A percentile compares a stretch with the other conserved stretches of the same genome.
Evolutionary conservation across 192 early-diverging fungal genomes (phyloP).

Genomic region (Cetraspora pellucida): DNA sequence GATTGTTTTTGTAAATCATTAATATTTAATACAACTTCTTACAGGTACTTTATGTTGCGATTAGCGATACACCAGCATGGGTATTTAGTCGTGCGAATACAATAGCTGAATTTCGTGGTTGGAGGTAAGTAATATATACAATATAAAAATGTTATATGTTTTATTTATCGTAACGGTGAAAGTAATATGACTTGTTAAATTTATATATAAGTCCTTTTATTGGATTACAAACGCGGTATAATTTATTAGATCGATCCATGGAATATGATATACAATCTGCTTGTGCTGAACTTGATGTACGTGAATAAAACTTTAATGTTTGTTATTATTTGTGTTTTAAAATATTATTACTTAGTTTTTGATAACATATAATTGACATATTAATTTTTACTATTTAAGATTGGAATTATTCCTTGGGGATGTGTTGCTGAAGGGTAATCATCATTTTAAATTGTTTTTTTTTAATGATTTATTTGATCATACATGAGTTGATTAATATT

Average conservation of each 20-base stretch:
- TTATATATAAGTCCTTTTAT: constrained; percentile 37
- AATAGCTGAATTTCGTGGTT: constrained; percentile 37
- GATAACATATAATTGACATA: too few relatives aligned
- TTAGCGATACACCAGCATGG: constrained; percentile 51
- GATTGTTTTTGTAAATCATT: not conserved
- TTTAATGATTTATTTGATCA: too few relatives aligned
- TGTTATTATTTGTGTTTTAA: not conserved
- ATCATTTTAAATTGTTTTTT: too few relatives aligned
- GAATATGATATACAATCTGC: constrained; percentile 43
- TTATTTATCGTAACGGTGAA: not conserved
- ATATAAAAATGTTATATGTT: not conserved
- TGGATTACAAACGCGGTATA: constrained; percentile 43
- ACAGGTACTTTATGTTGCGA: constrained; percentile 52
- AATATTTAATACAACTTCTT: not conserved
- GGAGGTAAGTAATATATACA: not conserved
- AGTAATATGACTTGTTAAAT: not conserved
- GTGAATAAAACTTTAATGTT: not conserved
- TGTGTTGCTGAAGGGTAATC: too few relatives aligned
- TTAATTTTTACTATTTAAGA: too few relatives aligned
- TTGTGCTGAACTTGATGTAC: constrained; percentile 38
- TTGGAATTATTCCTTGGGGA: too few relatives aligned
- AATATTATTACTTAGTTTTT: too few relatives aligned
- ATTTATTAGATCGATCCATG: constrained; percentile 39
- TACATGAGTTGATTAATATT: too few relatives aligned
- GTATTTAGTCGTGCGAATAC: constrained; percentile 52